Evolutionary conservation across 164 flowering plant genomes (phyloP), one percentile per base, ranked within the genome.

Genomic region (Sextonia rubra): DNA sequence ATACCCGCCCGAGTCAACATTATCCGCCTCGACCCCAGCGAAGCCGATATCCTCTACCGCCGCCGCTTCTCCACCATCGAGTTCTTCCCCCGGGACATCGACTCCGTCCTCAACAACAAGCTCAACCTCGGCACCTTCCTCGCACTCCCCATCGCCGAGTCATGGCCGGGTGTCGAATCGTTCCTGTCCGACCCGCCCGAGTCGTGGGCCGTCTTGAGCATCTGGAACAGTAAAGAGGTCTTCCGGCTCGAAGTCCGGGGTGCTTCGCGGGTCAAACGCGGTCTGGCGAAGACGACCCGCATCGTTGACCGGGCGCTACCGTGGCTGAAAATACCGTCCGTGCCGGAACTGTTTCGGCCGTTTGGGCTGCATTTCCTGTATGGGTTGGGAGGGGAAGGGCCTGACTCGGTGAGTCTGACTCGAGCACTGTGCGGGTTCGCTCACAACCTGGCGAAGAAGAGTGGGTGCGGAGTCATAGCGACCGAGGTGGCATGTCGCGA

Each of bases 1-100:
- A 61, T 87, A 64, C 32, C 89, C 2, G 47, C 29, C 17, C 77
- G 89, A 1, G 85, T 85, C 74, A 25, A 75, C 6, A 75, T 96
- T 76, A 2, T 90, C 78, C 58, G 61, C 9, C 88, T 95, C 82
- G 3, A 55, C 56, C 85, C 90, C 0, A 3, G 73, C 66, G 97
- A 93, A n/a, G 97, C 98, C 23, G 98, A 89, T 71, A 1, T 56
- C 3, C 85, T 93, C 74, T 95, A 95, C 86, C 90, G 91, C 22
- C 82, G 80, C 64, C 87, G 86, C 0, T 87, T 88, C 85, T 79
- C 95, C 69, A 88, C 97, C 56, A 87, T 87, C 26, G 99, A 95
- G 89, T 95, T 95, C 81, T 93, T 93, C 83, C 99, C 99, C 0
- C 85, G 94, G 4, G 99, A 95, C 82, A 90, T 95, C 58, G 97